phyloP scores from a whole-genome alignment of 202 grass and related monocot genomes.

The Saccharum hybrid region DNA sequence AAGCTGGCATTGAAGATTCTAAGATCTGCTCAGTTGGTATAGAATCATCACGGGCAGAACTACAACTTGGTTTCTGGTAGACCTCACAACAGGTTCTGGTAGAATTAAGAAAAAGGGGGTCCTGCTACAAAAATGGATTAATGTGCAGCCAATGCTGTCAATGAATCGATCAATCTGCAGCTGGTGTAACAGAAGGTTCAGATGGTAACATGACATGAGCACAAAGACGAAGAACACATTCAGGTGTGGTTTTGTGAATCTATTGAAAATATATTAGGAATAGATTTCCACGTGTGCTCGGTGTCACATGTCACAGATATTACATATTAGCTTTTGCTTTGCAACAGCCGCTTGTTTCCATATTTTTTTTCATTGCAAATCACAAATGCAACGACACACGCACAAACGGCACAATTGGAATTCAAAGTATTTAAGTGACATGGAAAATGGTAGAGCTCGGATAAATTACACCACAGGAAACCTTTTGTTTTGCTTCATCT shows the following conservation, averaged over 20 bases:
- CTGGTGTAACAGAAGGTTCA: background rate
- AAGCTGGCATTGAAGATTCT: too few relatives aligned
- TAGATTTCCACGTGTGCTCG: background rate
- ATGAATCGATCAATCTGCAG: background rate
- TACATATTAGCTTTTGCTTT: background rate
- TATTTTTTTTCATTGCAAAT: background rate
- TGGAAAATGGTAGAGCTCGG: background rate
- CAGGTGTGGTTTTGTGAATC: background rate
- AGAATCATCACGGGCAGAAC: background rate
- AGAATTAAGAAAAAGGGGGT: background rate
- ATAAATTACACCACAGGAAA: conserved; percentile 12
- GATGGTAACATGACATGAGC: background rate
- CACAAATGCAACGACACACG: background rate
- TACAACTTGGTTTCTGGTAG: background rate
- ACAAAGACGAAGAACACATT: background rate
- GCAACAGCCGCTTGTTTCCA: background rate
- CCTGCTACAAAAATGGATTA: background rate
- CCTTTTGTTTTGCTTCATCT: conserved; percentile 24
- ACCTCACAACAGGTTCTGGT: background rate
- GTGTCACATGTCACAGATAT: background rate
- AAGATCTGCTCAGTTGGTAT: background rate
- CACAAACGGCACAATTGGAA: background rate
- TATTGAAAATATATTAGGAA: background rate
- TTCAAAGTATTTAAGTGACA: background rate
- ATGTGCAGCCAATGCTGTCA: background rate